A percentile compares a stretch with the other conserved stretches of the same genome.
Evolutionary conservation across 23 red algal genomes (phyloP).

Genomic region (Gracilaria gracilis): DNA sequence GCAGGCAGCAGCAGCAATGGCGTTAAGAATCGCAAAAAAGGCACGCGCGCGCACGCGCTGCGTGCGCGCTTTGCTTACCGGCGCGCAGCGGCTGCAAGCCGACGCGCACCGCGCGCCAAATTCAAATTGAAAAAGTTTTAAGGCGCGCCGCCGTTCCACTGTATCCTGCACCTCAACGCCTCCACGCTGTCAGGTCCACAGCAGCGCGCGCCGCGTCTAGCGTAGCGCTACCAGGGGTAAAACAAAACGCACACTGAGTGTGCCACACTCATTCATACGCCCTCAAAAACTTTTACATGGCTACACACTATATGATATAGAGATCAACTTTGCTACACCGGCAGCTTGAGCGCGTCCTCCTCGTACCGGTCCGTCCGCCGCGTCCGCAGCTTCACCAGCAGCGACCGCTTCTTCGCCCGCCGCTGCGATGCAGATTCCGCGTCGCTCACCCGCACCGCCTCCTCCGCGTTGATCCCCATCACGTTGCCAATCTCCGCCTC

Average conservation of each 20-base stretch:
- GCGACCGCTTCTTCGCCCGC: constrained; percentile 17
- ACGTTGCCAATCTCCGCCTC: constrained; percentile 61
- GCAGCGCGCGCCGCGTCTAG: background rate
- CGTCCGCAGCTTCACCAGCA: constrained; percentile 19
- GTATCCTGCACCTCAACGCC: background rate
- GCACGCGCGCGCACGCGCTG: background rate
- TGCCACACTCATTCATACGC: too few relatives aligned
- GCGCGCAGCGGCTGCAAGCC: background rate
- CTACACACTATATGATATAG: too few relatives aligned
- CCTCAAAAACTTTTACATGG: background rate
- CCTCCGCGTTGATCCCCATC: constrained; percentile 30
- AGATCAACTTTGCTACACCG: background rate
- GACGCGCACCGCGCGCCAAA: background rate
- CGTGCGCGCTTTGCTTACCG: background rate
- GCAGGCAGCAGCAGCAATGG: background rate
- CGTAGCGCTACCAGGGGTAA: too few relatives aligned
- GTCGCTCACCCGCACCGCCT: constrained; percentile 26
- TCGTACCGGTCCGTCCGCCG: constrained; percentile 1
- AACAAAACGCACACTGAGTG: too few relatives aligned
- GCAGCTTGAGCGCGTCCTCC: background rate
- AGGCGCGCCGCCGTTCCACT: background rate
- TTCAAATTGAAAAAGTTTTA: too few relatives aligned
- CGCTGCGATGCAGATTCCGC: constrained; percentile 14
- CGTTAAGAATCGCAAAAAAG: background rate
- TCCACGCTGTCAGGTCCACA: constrained; percentile 2